Evolutionary conservation across 164 flowering plant genomes (phyloP).

Genomic region (Stephania yunnanensis): DNA sequence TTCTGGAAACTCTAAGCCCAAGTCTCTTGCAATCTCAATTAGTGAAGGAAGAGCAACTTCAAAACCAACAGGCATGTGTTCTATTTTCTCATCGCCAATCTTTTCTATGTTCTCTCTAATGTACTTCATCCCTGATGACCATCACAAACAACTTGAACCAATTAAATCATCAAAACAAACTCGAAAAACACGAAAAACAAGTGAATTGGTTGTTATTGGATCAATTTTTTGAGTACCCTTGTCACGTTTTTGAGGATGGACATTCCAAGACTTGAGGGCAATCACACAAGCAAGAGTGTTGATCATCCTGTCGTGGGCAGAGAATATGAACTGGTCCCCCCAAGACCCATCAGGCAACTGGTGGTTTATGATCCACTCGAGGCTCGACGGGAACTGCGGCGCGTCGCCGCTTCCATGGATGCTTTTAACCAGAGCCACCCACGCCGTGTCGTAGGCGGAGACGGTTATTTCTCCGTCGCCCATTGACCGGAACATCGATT

Average conservation of each 20-base stretch:
- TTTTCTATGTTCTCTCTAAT: not conserved
- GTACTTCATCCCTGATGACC: not conserved
- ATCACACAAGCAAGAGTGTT: constrained; percentile 77
- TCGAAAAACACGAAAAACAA: not conserved
- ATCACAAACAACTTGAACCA: not conserved
- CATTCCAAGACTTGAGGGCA: constrained; percentile 66
- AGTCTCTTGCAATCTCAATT: constrained; percentile 44
- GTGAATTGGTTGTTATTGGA: no score
- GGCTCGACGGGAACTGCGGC: constrained; percentile 73
- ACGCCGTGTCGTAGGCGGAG: constrained; percentile 88
- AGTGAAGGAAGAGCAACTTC: constrained; percentile 91
- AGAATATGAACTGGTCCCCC: constrained; percentile 55
- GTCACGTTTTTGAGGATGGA: constrained; percentile 41
- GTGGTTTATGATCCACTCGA: constrained; percentile 63
- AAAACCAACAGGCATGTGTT: constrained; percentile 94
- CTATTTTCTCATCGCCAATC: constrained; percentile 38
- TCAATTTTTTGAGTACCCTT: constrained; percentile 34
- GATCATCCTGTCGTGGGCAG: constrained; percentile 64
- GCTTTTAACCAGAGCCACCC: constrained; percentile 79
- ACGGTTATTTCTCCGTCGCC: constrained; percentile 70
- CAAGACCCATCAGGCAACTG: constrained; percentile 86
- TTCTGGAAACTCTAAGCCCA: constrained; percentile 45
- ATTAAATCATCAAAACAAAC: not conserved
- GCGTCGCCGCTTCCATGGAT: constrained; percentile 24
- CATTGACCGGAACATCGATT: constrained; percentile 47